phyloP scores from a whole-genome alignment of 2,329 filamentous ascomycete species.

The Xylariaceae sp. region DNA sequence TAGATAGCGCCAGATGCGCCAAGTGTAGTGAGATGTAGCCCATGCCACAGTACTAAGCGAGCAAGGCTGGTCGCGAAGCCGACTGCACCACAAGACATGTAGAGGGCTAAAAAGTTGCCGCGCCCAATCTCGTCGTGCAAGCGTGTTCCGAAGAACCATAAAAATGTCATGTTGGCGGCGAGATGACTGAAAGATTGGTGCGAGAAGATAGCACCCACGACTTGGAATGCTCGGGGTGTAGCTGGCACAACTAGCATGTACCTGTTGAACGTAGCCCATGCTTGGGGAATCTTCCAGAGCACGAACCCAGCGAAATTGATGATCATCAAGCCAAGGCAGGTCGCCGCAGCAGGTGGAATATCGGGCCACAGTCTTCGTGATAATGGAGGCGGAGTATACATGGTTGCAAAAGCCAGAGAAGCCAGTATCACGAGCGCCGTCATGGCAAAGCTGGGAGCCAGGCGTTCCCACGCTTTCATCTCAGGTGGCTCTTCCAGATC shows the following conservation, averaged over 20 bases:
- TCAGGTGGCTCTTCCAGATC: constrained; percentile 49
- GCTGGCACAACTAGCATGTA: constrained; percentile 64
- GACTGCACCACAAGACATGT: constrained; percentile 54
- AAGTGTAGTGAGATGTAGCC: constrained; percentile 49
- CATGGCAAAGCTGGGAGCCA: constrained; percentile 51
- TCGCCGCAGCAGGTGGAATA: constrained; percentile 59
- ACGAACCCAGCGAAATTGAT: constrained; percentile 54
- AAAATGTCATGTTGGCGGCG: constrained; percentile 57
- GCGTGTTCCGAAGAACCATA: constrained; percentile 63
- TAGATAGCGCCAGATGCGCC: constrained; percentile 65
- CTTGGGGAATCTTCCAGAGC: constrained; percentile 59
- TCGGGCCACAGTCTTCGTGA: constrained; percentile 54
- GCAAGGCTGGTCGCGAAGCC: constrained; percentile 57
- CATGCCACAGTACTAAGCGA: constrained; percentile 43
- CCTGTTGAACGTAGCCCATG: constrained; percentile 64
- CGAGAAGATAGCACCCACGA: constrained; percentile 65
- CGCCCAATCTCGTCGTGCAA: constrained; percentile 69
- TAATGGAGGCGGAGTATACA: constrained; percentile 50
- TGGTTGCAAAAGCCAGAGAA: constrained; percentile 40
- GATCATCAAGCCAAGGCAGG: constrained; percentile 58
- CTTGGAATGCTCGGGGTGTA: constrained; percentile 57
- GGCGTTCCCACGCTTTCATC: constrained; percentile 48
- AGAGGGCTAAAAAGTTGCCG: constrained; percentile 65
- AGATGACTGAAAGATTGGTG: constrained; percentile 63
- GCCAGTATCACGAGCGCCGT: constrained; percentile 42